A percentile compares a stretch with the other conserved stretches of the same genome.
These are phyloP conservation scores for Hirsutella thompsonii DNA, from an alignment of 2,329 filamentous ascomycete genomes.

Conservation along the genomic window DNA sequence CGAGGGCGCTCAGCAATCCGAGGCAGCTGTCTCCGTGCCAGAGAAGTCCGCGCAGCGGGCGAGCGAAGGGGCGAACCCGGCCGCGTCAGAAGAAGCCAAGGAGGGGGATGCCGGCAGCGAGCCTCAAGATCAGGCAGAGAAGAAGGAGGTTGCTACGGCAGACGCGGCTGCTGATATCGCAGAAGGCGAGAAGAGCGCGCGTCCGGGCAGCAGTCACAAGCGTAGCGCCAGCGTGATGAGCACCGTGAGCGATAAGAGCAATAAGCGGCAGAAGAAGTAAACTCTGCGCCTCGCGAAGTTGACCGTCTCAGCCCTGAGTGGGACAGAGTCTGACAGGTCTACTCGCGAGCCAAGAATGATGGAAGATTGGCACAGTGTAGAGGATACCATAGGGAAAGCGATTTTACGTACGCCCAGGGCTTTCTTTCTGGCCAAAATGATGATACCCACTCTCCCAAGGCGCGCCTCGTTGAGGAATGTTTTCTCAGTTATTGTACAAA, in stretches of 20 bases:
- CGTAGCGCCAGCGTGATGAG: conserved; percentile 76
- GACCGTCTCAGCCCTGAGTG: too few relatives aligned
- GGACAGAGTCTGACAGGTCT: too few relatives aligned
- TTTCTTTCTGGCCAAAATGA: too few relatives aligned
- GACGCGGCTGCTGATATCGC: conserved; percentile 8
- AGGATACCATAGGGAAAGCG: too few relatives aligned
- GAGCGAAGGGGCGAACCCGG: not conserved
- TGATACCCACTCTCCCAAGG: too few relatives aligned
- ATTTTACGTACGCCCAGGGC: too few relatives aligned
- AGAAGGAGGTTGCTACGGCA: not conserved
- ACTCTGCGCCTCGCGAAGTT: not conserved
- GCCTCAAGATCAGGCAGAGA: not conserved
- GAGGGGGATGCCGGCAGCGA: not conserved
- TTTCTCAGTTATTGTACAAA: too few relatives aligned
- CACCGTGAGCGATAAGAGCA: conserved; percentile 49
- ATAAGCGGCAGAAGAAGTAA: conserved; percentile 42
- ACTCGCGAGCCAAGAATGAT: too few relatives aligned
- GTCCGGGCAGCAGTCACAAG: conserved; percentile 43
- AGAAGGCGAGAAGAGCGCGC: conserved; percentile 16
- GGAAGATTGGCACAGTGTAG: too few relatives aligned
- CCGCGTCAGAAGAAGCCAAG: not conserved
- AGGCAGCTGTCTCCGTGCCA: too few relatives aligned
- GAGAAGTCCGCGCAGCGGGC: not conserved
- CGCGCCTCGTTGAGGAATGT: too few relatives aligned
- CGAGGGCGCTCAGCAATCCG: not conserved